Conservation (phyloP, 225 moss, liverwort and hornwort genomes). For the Asterella californica region DNA sequence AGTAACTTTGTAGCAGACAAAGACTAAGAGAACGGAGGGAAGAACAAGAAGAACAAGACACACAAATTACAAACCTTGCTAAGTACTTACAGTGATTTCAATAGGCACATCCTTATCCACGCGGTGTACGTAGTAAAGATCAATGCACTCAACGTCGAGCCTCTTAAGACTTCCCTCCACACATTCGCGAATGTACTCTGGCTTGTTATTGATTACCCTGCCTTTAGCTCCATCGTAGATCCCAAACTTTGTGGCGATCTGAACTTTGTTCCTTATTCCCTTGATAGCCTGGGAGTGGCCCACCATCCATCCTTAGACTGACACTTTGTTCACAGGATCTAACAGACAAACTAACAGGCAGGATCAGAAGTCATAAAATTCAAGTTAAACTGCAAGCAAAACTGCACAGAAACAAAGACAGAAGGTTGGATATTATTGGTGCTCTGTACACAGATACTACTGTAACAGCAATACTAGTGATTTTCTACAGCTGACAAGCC, state of each 20-base stretch:
- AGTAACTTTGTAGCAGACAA: not conserved
- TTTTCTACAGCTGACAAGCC: too few relatives aligned
- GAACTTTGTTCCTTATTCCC: slow-evolving; percentile 50
- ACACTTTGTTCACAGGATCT: not conserved
- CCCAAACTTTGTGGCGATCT: slow-evolving; percentile 52
- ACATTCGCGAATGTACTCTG: slow-evolving; percentile 38
- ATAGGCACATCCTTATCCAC: slow-evolving; percentile 44
- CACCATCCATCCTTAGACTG: not conserved
- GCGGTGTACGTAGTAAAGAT: slow-evolving; percentile 39
- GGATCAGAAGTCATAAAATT: not conserved
- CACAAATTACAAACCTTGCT: too few relatives aligned
- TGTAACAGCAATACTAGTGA: too few relatives aligned
- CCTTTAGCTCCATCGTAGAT: slow-evolving; percentile 8
- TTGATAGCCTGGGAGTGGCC: slow-evolving; percentile 38
- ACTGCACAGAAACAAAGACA: not conserved
- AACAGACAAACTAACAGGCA: not conserved
- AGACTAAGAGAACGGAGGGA: too few relatives aligned
- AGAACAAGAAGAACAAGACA: not conserved
- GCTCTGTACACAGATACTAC: too few relatives aligned
- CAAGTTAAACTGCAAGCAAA: not conserved
- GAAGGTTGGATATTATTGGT: too few relatives aligned
- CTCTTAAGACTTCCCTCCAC: slow-evolving; percentile 42
- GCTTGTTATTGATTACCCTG: slow-evolving; percentile 23
- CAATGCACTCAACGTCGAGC: slow-evolving; percentile 46
- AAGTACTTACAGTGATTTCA: slow-evolving; percentile 44